Evolutionary conservation across 176 grass and related monocot species (phyloP), one percentile per base, ranked within the genome.

Genomic region (Carex littledalei): DNA sequence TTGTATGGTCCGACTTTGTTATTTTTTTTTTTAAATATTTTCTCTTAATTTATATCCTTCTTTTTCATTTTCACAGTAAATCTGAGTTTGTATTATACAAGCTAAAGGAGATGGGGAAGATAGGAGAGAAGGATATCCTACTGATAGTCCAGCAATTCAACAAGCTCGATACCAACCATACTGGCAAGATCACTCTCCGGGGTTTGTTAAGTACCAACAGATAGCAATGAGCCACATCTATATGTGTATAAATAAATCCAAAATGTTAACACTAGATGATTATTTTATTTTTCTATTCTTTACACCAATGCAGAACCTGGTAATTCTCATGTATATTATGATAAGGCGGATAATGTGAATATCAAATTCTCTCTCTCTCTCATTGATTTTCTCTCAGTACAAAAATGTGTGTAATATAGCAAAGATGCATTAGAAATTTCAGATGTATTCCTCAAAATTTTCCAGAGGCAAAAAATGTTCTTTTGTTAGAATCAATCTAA

Each of bases 81-180:
- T 85, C 94, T 0, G 94, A 96, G 5, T 95, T 91, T 52, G 87
- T 84, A 52, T 16, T 95, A 55, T 89, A 88, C 87, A 95, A 95
- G 68, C 85, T 95, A 1, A 95, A 93, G 85, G 91, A 95, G 87
- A 88, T 95, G 18, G 89, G 87, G 3, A 91, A 89, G 89, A 88
- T 96, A 29, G 84, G 61, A 49, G 86, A 93, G 75, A 87, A 92
- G 7, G 91, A 96, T 15, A 80, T 96, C 18, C 20, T 84, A 0
- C 55, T 86, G 11, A 89, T 97, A 58, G 11, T 91, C 35, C 86
- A 97, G 26, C 92, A 92, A 63, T 97, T 97, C n/a, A 81, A 91
- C 55, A 50, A 58, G 22, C 94, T 92, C 6, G 94, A 97, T 75
- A 81, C 41, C 29, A 90, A 94, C 55, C 57, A 89, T 35, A 92